Base-by-base conservation (phyloP, 2,329 filamentous ascomycete genomes). In the Torrubiella hemipterigena region DNA sequence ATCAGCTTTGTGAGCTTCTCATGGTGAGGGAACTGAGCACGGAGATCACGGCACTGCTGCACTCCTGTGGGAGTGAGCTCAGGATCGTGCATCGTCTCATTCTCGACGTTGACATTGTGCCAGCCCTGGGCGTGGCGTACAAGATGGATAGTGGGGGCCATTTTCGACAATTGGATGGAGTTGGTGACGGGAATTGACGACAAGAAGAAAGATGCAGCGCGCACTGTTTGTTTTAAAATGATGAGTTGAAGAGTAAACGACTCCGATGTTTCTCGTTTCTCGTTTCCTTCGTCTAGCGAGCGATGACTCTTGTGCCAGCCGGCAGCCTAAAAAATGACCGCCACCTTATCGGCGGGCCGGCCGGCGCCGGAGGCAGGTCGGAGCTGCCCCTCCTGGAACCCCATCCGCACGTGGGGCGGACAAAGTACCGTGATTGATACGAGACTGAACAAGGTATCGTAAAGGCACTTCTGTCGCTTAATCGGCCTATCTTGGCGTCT, bases 121-220 rank as follows among this genome's bases (percentile, higher is more conserved):
- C 72, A 74, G 56, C 84, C 86, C 58, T 84, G 65, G 10, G 77
- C 80, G 53, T 85, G 80, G 55, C 81, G 78, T 45, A 85, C 70
- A 42, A 80, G 63, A 53, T 81, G 73, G 41, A 82, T 60, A 26
- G 63, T 71, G 17, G 65, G 62, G 3, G 62, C 51, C 67, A 72
- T 71, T 31, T 24, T 49, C 17, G 20, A 12, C 11, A 15, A 12
- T 18, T 8, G 20, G 20, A 22, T n/a, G n/a, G n/a, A n/a, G n/a
- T n/a, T n/a, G n/a, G n/a, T n/a, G n/a, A n/a, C n/a, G n/a, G n/a
- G n/a, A n/a, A n/a, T n/a, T n/a, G n/a, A n/a, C n/a, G n/a, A n/a
- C n/a, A n/a, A n/a, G n/a, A n/a, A n/a, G n/a, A n/a, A n/a, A n/a
- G n/a, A n/a, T n/a, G n/a, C n/a, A n/a, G n/a, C n/a, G n/a, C n/a